These are phyloP conservation scores for sorghum (Sorghum bicolor) DNA, from an alignment of 176 grass and related monocot genomes.

Conservation along the genomic window DNA sequence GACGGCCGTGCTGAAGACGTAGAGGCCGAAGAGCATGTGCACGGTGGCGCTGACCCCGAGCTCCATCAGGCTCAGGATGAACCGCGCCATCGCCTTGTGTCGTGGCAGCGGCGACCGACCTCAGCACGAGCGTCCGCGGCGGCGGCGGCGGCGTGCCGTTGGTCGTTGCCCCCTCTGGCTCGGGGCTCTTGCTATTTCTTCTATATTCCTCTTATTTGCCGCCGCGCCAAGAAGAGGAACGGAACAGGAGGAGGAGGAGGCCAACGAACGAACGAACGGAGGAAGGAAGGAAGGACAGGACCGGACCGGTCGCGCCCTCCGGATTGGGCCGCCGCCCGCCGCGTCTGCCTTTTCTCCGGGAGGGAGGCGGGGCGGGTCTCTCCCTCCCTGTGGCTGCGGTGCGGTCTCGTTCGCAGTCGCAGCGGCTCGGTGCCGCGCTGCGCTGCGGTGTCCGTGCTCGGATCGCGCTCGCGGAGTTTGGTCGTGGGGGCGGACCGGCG, in stretches of 20 bases:
- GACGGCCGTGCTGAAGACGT: conserved; percentile 89
- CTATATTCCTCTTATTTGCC: conserved; percentile 10
- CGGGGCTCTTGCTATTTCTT: not conserved
- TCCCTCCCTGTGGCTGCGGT: too few relatives aligned
- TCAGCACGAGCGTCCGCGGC: not conserved
- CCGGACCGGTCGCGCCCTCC: conserved; percentile 9
- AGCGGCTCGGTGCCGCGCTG: not conserved
- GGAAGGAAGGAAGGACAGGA: not conserved
- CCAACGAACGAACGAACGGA: not conserved
- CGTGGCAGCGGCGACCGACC: not conserved
- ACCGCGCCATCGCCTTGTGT: conserved; percentile 50
- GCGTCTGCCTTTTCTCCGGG: not conserved
- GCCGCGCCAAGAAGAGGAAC: conserved; percentile 27
- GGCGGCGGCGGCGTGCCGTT: not conserved
- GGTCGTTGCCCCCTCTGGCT: too few relatives aligned
- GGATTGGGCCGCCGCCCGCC: not conserved
- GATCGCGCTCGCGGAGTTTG: too few relatives aligned
- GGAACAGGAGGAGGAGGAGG: not conserved
- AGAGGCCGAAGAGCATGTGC: conserved; percentile 84
- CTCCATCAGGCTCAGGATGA: conserved; percentile 70
- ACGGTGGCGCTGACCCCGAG: conserved; percentile 74
- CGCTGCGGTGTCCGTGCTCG: not conserved
- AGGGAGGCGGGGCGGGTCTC: not conserved
- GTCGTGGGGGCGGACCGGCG: too few relatives aligned
- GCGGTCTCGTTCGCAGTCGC: not conserved